Base-by-base conservation (phyloP, 2,329 filamentous ascomycete genomes). In the Botrytis sinoallii region DNA sequence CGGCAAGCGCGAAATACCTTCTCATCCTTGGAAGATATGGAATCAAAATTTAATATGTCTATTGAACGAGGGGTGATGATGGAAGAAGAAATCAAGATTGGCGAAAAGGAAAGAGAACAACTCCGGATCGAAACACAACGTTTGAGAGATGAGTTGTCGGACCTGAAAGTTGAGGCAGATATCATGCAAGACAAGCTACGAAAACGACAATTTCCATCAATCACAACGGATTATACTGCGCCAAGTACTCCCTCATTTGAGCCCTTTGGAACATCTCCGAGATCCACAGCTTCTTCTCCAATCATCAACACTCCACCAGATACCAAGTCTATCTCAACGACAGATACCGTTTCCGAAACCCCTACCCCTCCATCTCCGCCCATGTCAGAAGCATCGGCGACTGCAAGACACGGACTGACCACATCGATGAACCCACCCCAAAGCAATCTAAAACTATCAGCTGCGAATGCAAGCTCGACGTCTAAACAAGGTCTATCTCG, bases 1-100 rank as follows among this genome's bases (percentile, higher is more conserved):
- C 91, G 94, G 77, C 95, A 98, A 84, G 95, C 96, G 78, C 91
- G 96, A 79, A 96, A 98, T 83, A 98, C 95, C 42, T 95, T 94
- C 52, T 98, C 95, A 63, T 98, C 95, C 69, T 89, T 98, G 75
- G 96, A 99, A 84, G 96, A 99, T 81, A 87, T 99, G 83, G 96
- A 99, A 84, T 95, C 93, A 76, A 99, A 98, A 83, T 98, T 96
- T 83, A 98, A 98, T 82, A 89, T 97, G 73, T 90, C 95, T 7
- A 97, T 99, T 78, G 96, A 99, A 84, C 88, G 95, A 71, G 91
- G 88, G 16, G 96, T 99, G 40, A 90, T 99, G 88, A 89, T 98
- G 84, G 96, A 99, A 81, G 95, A 98, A 82, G 96, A 98, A 82
- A 92, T 98, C 80, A 95, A 92, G 83, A 88, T 90, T 63, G 93